phyloP scores from a whole-genome alignment of 2,329 filamentous ascomycete species.

The Verticillium alfalfae region DNA sequence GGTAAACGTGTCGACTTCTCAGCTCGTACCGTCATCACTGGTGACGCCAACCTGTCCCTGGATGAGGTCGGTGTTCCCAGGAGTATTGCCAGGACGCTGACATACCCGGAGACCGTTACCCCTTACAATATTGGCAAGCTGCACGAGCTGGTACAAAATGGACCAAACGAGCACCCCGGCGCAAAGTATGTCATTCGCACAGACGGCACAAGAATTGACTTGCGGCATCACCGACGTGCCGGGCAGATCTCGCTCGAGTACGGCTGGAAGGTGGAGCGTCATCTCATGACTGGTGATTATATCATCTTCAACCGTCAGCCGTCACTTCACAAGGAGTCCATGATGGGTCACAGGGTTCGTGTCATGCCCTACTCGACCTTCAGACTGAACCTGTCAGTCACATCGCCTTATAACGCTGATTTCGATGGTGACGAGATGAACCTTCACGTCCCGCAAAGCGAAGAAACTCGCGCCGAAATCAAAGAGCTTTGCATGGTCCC shows the following conservation, averaged over 20 bases:
- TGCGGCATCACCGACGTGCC: constrained; percentile 86
- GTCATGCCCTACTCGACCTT: constrained; percentile 99
- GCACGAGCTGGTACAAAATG: constrained; percentile 83
- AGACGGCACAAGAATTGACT: constrained; percentile 88
- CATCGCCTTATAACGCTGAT: constrained; percentile 98
- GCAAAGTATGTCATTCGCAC: constrained; percentile 94
- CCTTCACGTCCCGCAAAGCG: constrained; percentile 95
- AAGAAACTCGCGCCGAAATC: constrained; percentile 93
- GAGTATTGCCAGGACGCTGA: constrained; percentile 87
- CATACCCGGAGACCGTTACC: constrained; percentile 95
- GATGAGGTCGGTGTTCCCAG: constrained; percentile 96
- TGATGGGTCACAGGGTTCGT: constrained; percentile 98
- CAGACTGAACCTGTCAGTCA: constrained; percentile 93
- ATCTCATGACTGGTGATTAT: constrained; percentile 91
- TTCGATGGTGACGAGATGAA: constrained; percentile 99
- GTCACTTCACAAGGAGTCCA: constrained; percentile 98
- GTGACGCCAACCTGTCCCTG: constrained; percentile 91
- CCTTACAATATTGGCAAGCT: constrained; percentile 96
- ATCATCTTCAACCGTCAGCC: constrained; percentile 99
- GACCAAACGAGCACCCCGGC: constrained; percentile 90
- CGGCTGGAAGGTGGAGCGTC: constrained; percentile 97
- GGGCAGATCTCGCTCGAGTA: constrained; percentile 85
- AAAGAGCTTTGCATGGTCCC: constrained; percentile 96
- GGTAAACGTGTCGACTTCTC: constrained; percentile 99
- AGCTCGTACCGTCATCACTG: constrained; percentile 98